Evolutionary conservation across 805 yeast genomes (phyloP).

Genomic region (Scheffersomyces ergatensis): DNA sequence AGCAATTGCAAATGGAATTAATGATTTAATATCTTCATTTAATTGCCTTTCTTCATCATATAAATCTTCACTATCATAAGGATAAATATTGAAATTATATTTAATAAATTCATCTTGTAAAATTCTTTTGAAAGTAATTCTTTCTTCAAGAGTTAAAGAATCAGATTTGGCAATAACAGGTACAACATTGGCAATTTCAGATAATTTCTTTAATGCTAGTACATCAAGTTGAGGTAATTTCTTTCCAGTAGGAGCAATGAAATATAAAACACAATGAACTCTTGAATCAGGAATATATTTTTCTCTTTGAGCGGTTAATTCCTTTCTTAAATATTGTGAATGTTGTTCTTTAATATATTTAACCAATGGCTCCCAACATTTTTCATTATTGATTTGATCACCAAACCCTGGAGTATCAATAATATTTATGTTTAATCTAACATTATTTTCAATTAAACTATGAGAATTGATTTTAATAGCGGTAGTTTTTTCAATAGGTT

Average conservation of each 20-base stretch:
- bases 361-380: constrained; percentile 95
- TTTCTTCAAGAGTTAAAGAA: constrained; percentile 81
- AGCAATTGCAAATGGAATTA: constrained; percentile 91
- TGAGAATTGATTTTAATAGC: constrained; percentile 76
- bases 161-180: constrained; percentile 96
- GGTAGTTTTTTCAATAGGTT: constrained; percentile 81
- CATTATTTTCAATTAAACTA: constrained; percentile 79
- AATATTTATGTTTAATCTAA: constrained; percentile 77
- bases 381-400: constrained; percentile 91
- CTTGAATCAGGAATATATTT: constrained; percentile 78
- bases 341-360: constrained; percentile 95
- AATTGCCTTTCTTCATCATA: constrained; percentile 71
- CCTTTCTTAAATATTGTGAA: constrained; percentile 85
- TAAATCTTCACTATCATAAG: constrained; percentile 70
- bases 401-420: constrained; percentile 99
- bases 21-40: constrained; percentile 66
- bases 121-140: constrained; percentile 70
- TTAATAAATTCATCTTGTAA: constrained; percentile 74
- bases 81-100: constrained; percentile 77
- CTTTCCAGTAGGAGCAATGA: constrained; percentile 83
- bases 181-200: constrained; percentile 89
- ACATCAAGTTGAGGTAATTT: constrained; percentile 85
- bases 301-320: constrained; percentile 92
- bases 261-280: constrained; percentile 90
- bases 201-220: constrained; percentile 74